phyloP scores from a whole-genome alignment of 2,329 filamentous ascomycete genomes.

The Chrysoporthe cubensis region DNA sequence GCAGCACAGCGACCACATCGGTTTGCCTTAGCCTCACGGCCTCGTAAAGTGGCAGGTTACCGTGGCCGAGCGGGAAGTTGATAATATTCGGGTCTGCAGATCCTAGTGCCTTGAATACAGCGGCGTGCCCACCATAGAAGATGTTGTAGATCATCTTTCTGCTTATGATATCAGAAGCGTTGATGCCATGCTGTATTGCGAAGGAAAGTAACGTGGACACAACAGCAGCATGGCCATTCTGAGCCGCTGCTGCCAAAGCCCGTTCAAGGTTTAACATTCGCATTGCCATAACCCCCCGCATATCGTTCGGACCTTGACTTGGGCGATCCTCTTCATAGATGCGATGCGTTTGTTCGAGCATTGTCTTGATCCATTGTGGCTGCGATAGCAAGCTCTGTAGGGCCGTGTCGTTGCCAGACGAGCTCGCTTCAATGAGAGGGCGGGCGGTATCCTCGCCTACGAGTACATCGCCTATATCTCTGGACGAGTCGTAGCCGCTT shows the following conservation, averaged over 20 bases:
- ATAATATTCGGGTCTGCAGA: slow-evolving; percentile 15
- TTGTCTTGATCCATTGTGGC: slow-evolving; percentile 20
- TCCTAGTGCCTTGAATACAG: slow-evolving; percentile 18
- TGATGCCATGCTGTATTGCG: slow-evolving; percentile 13
- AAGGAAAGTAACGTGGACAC: slow-evolving; percentile 18
- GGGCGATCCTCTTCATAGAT: slow-evolving; percentile 13
- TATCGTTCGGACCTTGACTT: slow-evolving; percentile 16
- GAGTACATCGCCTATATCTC: slow-evolving; percentile 16
- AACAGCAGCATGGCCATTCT: slow-evolving; percentile 17
- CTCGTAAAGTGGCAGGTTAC: slow-evolving; percentile 15
- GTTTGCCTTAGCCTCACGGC: slow-evolving; percentile 18
- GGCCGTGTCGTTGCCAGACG: slow-evolving; percentile 19
- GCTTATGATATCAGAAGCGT: neutral
- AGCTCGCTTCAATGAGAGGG: slow-evolving; percentile 21
- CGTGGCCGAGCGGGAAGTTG: slow-evolving; percentile 20
- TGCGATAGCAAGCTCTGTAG: slow-evolving; percentile 20
- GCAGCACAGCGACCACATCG: slow-evolving; percentile 16
- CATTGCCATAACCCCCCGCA: neutral
- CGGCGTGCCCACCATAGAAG: slow-evolving; percentile 4
- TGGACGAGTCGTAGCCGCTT: slow-evolving; percentile 5
- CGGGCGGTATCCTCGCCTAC: slow-evolving; percentile 19
- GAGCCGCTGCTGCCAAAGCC: slow-evolving; percentile 14
- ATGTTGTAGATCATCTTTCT: slow-evolving; percentile 5
- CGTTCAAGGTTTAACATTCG: slow-evolving; percentile 17
- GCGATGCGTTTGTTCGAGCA: slow-evolving; percentile 3